These are phyloP conservation scores for Lasiosphaeria miniovina DNA, from an alignment of 495 filamentous ascomycete species.

Conservation along the genomic window DNA sequence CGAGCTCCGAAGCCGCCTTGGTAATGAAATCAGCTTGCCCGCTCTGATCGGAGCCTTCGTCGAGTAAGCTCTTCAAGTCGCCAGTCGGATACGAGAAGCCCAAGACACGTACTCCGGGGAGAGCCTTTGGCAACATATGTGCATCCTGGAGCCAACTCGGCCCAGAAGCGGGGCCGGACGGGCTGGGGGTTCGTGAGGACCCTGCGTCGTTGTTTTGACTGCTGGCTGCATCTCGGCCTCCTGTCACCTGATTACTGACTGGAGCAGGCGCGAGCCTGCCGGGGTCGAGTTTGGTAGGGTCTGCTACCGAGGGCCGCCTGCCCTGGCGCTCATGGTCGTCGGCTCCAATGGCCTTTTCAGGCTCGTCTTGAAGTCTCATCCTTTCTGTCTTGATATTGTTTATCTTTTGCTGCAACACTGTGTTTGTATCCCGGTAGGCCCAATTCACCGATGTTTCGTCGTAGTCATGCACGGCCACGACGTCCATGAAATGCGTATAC, in stretches of 20 bases:
- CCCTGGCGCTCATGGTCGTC: no score
- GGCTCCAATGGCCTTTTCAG: background rate
- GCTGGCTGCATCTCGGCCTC: no score
- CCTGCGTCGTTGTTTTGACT: no score
- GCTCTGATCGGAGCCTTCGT: background rate
- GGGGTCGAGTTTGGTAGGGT: background rate
- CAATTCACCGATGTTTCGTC: slow-evolving; percentile 5
- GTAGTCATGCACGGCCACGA: slow-evolving; percentile 7
- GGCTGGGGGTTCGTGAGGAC: slow-evolving; percentile 1
- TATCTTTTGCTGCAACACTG: slow-evolving; percentile 1
- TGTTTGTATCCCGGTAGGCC: slow-evolving; percentile 1
- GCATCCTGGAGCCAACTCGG: slow-evolving; percentile 5
- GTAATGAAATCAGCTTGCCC: background rate
- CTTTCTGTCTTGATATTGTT: slow-evolving; percentile 5
- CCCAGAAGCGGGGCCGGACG: background rate
- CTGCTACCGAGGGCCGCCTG: background rate
- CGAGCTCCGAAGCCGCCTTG: background rate
- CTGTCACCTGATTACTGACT: no score
- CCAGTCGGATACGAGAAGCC: slow-evolving; percentile 4
- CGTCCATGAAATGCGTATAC: background rate
- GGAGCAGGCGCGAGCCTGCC: background rate
- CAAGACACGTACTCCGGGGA: slow-evolving; percentile 4
- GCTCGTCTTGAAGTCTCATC: background rate
- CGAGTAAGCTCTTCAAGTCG: background rate
- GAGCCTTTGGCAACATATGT: slow-evolving; percentile 2